Evolutionary conservation across 108 stramenopile species (phyloP).

Genomic region (Pseudonitzschia multiseries): DNA sequence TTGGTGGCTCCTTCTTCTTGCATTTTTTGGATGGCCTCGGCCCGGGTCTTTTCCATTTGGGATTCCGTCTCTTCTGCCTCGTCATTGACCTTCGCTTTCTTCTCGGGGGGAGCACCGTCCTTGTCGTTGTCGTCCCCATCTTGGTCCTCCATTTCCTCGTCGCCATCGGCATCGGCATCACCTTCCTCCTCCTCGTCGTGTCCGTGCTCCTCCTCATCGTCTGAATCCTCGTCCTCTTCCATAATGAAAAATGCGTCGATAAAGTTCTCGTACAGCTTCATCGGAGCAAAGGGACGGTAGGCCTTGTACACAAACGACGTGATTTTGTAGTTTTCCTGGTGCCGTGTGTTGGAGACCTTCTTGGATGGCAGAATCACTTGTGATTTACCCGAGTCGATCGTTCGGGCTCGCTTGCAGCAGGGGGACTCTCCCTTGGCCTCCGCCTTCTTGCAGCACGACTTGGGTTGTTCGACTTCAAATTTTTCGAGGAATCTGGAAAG

Average conservation of each 20-base stretch:
- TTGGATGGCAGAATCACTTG: conserved; percentile 1
- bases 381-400: conserved; percentile 38
- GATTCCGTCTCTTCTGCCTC: conserved; percentile 49
- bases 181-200: conserved; percentile 42
- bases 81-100: conserved; percentile 24
- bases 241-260: conserved; percentile 11
- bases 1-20: conserved; percentile 29
- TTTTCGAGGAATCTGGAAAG: conserved; percentile 28
- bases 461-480: conserved; percentile 50
- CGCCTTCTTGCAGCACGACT: conserved; percentile 26
- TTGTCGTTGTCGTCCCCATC: conserved; percentile 34
- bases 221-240: conserved; percentile 13
- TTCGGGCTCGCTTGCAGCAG: conserved; percentile 35
- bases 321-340: conserved; percentile 64
- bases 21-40: conserved; percentile 32
- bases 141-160: conserved; percentile 24
- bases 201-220: conserved; percentile 29
- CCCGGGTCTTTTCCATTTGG: conserved; percentile 37
- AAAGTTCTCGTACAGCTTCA: conserved; percentile 39
- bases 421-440: conserved; percentile 57
- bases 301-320: conserved; percentile 91
- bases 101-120: conserved; percentile 22
- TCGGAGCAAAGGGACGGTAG: conserved; percentile 77
- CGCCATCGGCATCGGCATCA: conserved; percentile 25
- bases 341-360: not conserved